Conservation (phyloP, 345 rosid species). For the Fremontodendron californicum region DNA sequence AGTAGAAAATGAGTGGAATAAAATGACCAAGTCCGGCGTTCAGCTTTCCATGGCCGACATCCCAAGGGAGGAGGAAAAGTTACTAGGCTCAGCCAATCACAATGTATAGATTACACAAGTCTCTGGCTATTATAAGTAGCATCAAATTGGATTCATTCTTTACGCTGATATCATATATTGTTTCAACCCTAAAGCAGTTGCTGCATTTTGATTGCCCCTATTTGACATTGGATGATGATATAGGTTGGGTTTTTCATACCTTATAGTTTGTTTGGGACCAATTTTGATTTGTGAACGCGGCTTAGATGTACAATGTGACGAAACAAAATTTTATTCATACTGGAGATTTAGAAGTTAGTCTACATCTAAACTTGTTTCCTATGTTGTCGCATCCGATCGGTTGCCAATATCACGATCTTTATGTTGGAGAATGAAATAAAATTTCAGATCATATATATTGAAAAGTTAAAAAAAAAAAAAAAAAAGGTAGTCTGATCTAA, state of each 20-base stretch:
- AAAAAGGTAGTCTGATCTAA: no score
- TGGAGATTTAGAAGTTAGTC: neutral
- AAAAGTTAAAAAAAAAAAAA: no score
- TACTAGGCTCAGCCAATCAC: slow-evolving; percentile 55
- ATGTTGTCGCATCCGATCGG: neutral
- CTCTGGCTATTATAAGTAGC: slow-evolving; percentile 3
- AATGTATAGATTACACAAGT: slow-evolving; percentile 38
- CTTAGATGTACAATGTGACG: neutral
- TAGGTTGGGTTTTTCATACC: neutral
- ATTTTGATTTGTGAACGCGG: neutral
- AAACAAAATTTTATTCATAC: neutral
- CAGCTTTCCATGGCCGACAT: slow-evolving; percentile 49
- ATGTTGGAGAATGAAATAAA: no score
- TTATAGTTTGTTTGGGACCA: neutral
- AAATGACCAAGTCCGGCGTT: slow-evolving; percentile 59
- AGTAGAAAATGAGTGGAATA: slow-evolving; percentile 95
- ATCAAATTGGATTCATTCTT: slow-evolving; percentile 25
- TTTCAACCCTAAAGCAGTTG: neutral
- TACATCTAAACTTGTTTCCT: neutral
- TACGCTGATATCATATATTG: neutral
- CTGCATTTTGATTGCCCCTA: neutral
- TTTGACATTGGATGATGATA: neutral
- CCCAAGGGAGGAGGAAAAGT: slow-evolving; percentile 61
- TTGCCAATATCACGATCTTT: no score
- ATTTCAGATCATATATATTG: no score